Evolutionary conservation across 2,329 filamentous ascomycete genomes (phyloP).

Genomic region (Neurospora sp.): DNA sequence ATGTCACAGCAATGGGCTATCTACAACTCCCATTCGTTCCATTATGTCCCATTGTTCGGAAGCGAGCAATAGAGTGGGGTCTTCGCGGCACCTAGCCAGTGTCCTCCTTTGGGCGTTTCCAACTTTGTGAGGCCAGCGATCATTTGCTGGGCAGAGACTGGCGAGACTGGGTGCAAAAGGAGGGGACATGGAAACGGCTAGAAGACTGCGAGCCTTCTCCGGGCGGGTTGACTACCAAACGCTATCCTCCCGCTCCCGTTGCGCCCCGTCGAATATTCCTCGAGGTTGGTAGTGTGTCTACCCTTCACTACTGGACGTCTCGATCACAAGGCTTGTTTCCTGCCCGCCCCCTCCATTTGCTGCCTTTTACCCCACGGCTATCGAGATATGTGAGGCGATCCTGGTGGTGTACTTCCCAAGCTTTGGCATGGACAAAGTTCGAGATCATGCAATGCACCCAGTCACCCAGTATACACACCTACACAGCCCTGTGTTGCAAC

Average conservation of each 20-base stretch:
- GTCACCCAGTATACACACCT: background rate
- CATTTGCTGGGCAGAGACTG: background rate
- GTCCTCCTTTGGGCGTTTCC: background rate
- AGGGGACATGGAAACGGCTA: conserved; percentile 9
- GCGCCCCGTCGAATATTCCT: background rate
- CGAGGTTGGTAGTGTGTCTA: background rate
- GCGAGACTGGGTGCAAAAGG: background rate
- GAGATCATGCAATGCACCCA: background rate
- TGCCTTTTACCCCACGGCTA: background rate
- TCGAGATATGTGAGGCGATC: background rate
- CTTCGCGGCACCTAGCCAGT: background rate
- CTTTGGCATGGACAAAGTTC: background rate
- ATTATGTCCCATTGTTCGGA: background rate
- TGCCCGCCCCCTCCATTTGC: background rate
- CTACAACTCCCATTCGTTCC: background rate
- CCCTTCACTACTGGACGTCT: background rate
- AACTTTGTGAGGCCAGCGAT: background rate
- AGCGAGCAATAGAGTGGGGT: background rate
- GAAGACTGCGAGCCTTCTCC: conserved; percentile 6
- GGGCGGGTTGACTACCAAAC: background rate
- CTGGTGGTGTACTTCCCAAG: background rate
- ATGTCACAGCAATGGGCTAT: background rate
- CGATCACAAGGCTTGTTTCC: background rate
- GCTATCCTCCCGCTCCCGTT: background rate
- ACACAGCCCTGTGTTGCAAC: background rate